Evolutionary conservation across 108 stramenopile genomes (phyloP).

Genomic region (Aureococcus anophagefferens): DNA sequence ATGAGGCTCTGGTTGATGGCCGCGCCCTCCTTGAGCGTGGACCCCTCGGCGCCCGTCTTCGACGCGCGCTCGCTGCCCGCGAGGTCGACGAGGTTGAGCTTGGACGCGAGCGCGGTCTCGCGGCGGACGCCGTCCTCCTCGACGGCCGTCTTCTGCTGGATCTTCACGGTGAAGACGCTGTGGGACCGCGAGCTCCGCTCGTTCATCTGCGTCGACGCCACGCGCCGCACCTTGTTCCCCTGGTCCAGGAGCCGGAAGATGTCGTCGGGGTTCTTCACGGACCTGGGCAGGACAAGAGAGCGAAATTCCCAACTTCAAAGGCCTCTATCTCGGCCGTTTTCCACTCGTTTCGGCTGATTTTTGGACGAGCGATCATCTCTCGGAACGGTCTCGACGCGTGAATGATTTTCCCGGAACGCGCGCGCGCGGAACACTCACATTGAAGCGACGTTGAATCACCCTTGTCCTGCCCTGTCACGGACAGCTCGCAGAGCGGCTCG

Average conservation of each 20-base stretch:
- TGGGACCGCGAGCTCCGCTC: slow-evolving; percentile 41
- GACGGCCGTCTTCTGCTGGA: slow-evolving; percentile 28
- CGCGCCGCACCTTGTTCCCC: slow-evolving; percentile 27
- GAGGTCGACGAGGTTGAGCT: slow-evolving; percentile 36
- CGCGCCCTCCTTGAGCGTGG: slow-evolving; percentile 47
- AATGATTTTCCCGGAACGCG: too few species aligned
- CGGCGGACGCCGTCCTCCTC: slow-evolving; percentile 15
- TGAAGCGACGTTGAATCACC: too few species aligned
- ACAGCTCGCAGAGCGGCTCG: slow-evolving; percentile 17
- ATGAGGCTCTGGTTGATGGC: slow-evolving; percentile 53
- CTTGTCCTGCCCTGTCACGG: too few species aligned
- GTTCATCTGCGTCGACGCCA: slow-evolving; percentile 55
- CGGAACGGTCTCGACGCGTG: too few species aligned
- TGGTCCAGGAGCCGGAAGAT: slow-evolving; percentile 17
- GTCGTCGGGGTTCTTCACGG: slow-evolving; percentile 3
- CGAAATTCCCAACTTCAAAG: too few species aligned
- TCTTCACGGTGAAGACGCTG: slow-evolving; percentile 30
- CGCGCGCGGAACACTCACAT: too few species aligned
- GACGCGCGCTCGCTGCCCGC: slow-evolving; percentile 42
- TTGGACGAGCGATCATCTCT: too few species aligned
- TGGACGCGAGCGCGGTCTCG: slow-evolving; percentile 19
- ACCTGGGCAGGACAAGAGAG: too few species aligned
- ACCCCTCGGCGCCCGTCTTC: slow-evolving; percentile 49
- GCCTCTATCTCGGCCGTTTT: too few species aligned
- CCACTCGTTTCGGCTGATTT: too few species aligned